Base-by-base conservation (phyloP, 352 stramenopile species). In the Phytophthora brassicae region DNA sequence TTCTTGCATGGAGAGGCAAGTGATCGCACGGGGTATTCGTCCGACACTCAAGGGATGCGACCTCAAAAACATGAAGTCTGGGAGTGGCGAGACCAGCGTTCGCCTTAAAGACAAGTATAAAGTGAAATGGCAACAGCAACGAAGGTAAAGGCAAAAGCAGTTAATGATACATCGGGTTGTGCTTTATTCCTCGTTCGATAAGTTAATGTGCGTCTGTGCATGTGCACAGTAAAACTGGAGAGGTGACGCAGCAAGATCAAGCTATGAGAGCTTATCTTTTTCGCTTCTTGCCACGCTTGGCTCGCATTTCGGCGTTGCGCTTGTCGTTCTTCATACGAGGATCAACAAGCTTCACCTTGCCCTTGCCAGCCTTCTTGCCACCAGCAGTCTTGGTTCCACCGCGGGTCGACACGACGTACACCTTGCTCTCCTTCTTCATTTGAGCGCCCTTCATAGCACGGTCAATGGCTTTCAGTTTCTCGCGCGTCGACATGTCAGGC, bases 401-500 rank as follows among this genome's bases (percentile, higher is more conserved):
- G 36, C 86, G 88, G 11, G 75, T 86, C 8, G 91, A 96, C 8
- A 99, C 94, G 1, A 99, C 96, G 74, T 99, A 99, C 29, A 98
- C 89, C 79, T 99, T 99, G 59, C 90, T 94, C 53, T 97, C 78
- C 71, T 97, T 95, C 59, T 94, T 93, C 7, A 86, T 61, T 60
- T 92, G 71, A 2, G 89, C 87, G 7, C 87, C 88, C 63, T 98
- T 97, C 86, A 99, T 97, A 13, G 97, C 92, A 67, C 98, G 98
- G 66, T 98, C 96, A 29, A 99, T 97, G 4, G 96, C 95, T 81
- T 99, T 99, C 0, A 99, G 84, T 74, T 99, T 99, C 75, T 98
- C 96, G 20, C 95, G 81, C 41, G 98, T 98, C 31, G 90, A 98
- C 94, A 99, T 98, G 53, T 99, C 97, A 2, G 89, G 88, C 50